phyloP scores from a whole-genome alignment of 2,329 filamentous ascomycete genomes.

The Aspergillus puulaauensis region DNA sequence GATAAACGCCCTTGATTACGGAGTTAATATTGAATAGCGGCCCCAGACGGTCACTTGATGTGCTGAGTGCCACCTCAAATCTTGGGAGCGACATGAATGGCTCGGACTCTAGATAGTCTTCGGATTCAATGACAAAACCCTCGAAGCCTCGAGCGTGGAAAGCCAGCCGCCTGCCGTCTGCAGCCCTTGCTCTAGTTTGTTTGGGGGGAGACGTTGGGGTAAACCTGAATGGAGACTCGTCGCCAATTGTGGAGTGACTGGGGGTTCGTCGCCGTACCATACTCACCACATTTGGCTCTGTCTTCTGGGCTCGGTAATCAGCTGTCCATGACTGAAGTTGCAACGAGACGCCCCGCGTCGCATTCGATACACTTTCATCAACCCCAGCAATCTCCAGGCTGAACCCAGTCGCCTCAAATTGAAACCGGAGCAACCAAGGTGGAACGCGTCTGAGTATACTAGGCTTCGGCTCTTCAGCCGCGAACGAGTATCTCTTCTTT shows the following conservation, averaged over 20 bases:
- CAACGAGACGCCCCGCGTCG: slow-evolving; percentile 78
- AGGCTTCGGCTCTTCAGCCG: slow-evolving; percentile 53
- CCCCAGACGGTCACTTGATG: slow-evolving; percentile 80
- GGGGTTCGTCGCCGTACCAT: slow-evolving; percentile 68
- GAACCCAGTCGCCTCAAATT: slow-evolving; percentile 84
- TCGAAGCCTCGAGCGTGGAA: slow-evolving; percentile 82
- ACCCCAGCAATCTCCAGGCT: slow-evolving; percentile 87
- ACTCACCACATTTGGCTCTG: slow-evolving; percentile 53
- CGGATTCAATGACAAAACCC: slow-evolving; percentile 83
- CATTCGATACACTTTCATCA: slow-evolving; percentile 77
- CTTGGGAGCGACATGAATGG: slow-evolving; percentile 83
- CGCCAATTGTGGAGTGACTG: slow-evolving; percentile 66
- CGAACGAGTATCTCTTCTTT: slow-evolving; percentile 52
- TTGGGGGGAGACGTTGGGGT: slow-evolving; percentile 50
- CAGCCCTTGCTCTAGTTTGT: slow-evolving; percentile 43
- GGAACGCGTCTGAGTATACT: slow-evolving; percentile 79
- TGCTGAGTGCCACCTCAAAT: slow-evolving; percentile 83
- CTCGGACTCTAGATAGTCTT: slow-evolving; percentile 79
- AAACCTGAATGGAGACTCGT: slow-evolving; percentile 60
- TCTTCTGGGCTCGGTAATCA: slow-evolving; percentile 81
- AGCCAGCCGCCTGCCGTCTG: slow-evolving; percentile 78
- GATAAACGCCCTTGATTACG: slow-evolving; percentile 71
- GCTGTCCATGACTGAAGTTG: slow-evolving; percentile 85
- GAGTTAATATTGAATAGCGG: slow-evolving; percentile 86
- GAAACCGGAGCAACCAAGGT: slow-evolving; percentile 78